These are phyloP conservation scores for Sinapis alba DNA, from an alignment of 441 rosid species.

Conservation along the genomic window DNA sequence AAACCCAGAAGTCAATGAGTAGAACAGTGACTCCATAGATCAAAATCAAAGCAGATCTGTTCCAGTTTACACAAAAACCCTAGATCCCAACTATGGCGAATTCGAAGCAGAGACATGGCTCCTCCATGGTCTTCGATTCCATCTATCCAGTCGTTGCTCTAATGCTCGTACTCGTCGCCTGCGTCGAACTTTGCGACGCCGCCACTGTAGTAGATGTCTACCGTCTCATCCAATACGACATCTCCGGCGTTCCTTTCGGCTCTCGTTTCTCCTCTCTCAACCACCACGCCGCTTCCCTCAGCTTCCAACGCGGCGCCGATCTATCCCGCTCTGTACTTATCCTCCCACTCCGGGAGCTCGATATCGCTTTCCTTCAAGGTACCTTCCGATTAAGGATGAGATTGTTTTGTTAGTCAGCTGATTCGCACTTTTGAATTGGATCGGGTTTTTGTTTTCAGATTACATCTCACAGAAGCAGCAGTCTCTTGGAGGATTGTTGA, in stretches of 20 bases:
- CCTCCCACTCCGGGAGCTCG: slow-evolving; percentile 79
- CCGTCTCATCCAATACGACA: slow-evolving; percentile 94
- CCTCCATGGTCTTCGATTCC: slow-evolving; percentile 50
- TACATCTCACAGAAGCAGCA: slow-evolving; percentile 66
- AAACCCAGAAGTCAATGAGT: no score
- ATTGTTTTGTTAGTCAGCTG: no score
- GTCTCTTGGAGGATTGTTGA: slow-evolving; percentile 82
- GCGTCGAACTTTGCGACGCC: slow-evolving; percentile 88
- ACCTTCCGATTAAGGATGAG: neutral
- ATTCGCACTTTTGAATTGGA: neutral
- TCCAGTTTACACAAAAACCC: slow-evolving; percentile 41
- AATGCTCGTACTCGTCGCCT: slow-evolving; percentile 72
- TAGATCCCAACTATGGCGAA: slow-evolving; percentile 56
- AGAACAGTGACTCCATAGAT: neutral
- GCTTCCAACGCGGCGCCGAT: slow-evolving; percentile 74
- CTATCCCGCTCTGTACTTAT: slow-evolving; percentile 87
- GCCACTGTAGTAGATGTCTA: slow-evolving; percentile 93
- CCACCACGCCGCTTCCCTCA: slow-evolving; percentile 87
- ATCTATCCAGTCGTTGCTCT: slow-evolving; percentile 67
- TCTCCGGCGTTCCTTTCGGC: slow-evolving; percentile 84
- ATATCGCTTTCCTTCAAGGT: slow-evolving; percentile 72
- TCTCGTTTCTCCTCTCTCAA: slow-evolving; percentile 88
- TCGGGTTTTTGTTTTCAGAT: slow-evolving; percentile 34
- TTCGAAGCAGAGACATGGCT: slow-evolving; percentile 29
- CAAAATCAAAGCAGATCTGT: slow-evolving; percentile 19